Evolutionary conservation across 116 monocot species (phyloP).

Genomic region (Cymodocea nodosa): DNA sequence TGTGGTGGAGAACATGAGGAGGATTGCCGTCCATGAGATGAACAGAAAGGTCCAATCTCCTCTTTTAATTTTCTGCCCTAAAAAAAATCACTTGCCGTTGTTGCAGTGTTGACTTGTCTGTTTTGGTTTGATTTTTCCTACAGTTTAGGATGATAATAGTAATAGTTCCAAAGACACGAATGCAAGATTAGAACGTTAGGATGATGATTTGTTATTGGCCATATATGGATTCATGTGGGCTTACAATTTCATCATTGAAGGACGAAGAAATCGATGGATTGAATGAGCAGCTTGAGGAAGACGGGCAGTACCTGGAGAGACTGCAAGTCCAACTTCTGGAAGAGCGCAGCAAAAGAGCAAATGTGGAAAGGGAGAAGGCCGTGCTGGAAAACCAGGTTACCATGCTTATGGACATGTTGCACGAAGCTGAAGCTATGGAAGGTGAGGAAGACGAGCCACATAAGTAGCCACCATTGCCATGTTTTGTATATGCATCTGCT

Average conservation of each 20-base stretch:
- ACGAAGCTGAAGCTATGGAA: slow-evolving; percentile 25
- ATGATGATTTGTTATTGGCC: too few relatives aligned
- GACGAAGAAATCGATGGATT: slow-evolving; percentile 81
- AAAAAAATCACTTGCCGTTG: too few relatives aligned
- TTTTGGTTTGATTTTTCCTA: too few relatives aligned
- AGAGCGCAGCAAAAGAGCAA: slow-evolving; percentile 61
- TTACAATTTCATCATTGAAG: slow-evolving; percentile 14
- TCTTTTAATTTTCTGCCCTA: not conserved
- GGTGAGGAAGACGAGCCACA: slow-evolving; percentile 19
- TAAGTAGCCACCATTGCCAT: not conserved
- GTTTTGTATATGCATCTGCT: not conserved
- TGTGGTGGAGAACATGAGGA: slow-evolving; percentile 93
- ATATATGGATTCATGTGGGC: not conserved
- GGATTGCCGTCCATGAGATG: slow-evolving; percentile 85
- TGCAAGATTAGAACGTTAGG: too few relatives aligned
- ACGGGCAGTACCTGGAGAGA: slow-evolving; percentile 58
- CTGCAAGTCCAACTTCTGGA: slow-evolving; percentile 69
- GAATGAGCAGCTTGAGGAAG: slow-evolving; percentile 86
- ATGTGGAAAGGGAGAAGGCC: slow-evolving; percentile 68
- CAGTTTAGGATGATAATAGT: too few relatives aligned
- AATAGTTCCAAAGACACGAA: not conserved
- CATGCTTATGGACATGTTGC: slow-evolving; percentile 69
- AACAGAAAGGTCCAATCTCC: slow-evolving; percentile 65
- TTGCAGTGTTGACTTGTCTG: too few relatives aligned
- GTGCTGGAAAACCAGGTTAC: slow-evolving; percentile 56